Evolutionary conservation across 106 monocot genomes (phyloP), one percentile per base, ranked within the genome.

Genomic region (Dactylorhiza incarnata): DNA sequence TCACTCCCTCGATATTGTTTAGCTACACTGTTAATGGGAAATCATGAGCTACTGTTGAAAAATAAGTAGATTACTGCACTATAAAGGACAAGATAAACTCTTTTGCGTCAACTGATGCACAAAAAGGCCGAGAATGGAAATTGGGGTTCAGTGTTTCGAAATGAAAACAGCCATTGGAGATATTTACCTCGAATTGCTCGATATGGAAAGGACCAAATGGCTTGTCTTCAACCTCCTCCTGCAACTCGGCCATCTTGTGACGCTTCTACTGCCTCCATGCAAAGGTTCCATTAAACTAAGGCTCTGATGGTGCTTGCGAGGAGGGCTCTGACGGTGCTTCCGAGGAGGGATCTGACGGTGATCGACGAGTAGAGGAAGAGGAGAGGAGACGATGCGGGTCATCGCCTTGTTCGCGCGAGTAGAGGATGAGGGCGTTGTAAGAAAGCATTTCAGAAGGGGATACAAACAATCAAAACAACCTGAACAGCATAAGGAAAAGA

Each of bases 151-250:
- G 65, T 25, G 65, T 65, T 29, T 65, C 9, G 11, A 13, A 9
- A 26, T 5, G 44, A 46, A 45, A 69, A 2, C 69, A 16, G 4
- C 17, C 1, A 17, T 37, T 13, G 5, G 13, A 1, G 10, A 5
- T 19, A 7, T 68, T 46, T 52, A 88, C 88, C 85, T 85, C 85
- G 17, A 88, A 81, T 68, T 88, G 83, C 48, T 88, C 88, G 49
- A 88, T 63, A 43, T 85, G 88, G 20, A 78, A 80, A 49, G 88
- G 88, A 17, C 88, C 88, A 68, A 79, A 82, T 46, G 82, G 88
- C 43, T 73, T 48, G 19, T 80, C 82, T 52, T 80, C 83, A 15
- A 37, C 68, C 48, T 75, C 74, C 68, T 78, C 81, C 49, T 88
- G 80, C 54, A 84, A 75, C 67, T 47, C 75, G 29, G 19, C 68